Base-by-base conservation (phyloP, 805 yeast genomes). In the Wickerhamia fluorescens region DNA sequence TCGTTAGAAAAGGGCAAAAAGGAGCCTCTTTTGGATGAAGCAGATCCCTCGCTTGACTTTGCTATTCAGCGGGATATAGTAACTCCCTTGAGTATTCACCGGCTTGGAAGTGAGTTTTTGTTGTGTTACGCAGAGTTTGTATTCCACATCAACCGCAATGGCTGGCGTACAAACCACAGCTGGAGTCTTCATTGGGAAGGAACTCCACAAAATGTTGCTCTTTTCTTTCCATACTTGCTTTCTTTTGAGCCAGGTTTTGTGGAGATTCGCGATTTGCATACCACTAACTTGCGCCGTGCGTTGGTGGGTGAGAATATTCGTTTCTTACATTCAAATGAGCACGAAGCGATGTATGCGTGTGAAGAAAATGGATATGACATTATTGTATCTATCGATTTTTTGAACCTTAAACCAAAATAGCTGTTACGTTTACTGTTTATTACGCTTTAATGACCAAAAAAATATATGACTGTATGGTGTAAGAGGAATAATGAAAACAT, bases 161-260 rank as follows among this genome's bases (percentile, higher is more conserved):
- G 98, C 14, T 92, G 98, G 98, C 72, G 96, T 43, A 80, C 94
- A 12, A 75, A 88, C 38, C 85, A 92, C 24, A 89, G 85, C 29
- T 88, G 95, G 88, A 81, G 88, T 40, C 80, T 92, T 29, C 78
- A 82, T 49, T 92, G 98, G 98, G 97, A 92, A 58, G 96, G 97
- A 20, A 73, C 78, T 29, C 97, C 98, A 5, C 92, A 82, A 47
- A 76, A 79, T 37, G 86, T 92, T 53, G 94, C 96, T 11, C 67
- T 92, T 25, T 86, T 94, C 72, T 89, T 88, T 58, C 98, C 98
- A 3, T 89, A 87, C 49, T 64, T 92, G 31, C 60, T 92, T 28
- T 92, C 96, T 4, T 92, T 92, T 58, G 97, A 89, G 50, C 73
- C 78, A 12, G 80, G 75, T 34, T 87, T 92, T 45, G 85, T 92